Conservation (phyloP, 176 grass and related monocot species). For the Aegilops sharonensis region DNA sequence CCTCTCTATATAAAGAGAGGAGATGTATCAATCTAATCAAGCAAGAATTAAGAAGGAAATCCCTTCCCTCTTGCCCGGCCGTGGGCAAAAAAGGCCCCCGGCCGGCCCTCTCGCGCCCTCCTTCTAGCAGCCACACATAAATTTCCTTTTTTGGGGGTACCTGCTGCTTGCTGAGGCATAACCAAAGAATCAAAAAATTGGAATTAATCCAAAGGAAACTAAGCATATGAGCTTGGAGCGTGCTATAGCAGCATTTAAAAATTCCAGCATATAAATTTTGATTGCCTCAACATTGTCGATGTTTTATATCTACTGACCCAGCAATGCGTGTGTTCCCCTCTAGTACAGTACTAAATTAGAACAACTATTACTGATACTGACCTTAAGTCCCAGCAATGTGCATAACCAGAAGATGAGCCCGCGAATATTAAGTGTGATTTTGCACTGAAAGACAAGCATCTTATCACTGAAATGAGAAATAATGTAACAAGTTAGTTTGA, state of each 20-base stretch:
- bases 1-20: too few species aligned
- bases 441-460: slow-evolving; percentile 59
- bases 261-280: background rate
- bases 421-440: slow-evolving; percentile 63
- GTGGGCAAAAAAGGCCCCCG: too few species aligned
- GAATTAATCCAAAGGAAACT: too few species aligned
- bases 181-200: background rate
- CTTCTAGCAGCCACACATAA: background rate
- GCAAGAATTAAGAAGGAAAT: too few species aligned
- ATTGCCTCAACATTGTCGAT: background rate
- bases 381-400: slow-evolving; percentile 97
- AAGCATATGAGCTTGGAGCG: background rate
- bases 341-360: background rate
- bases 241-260: too few species aligned
- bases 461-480: slow-evolving; percentile 56
- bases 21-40: too few species aligned
- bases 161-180: background rate
- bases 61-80: too few species aligned
- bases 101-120: too few species aligned
- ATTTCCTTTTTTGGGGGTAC: background rate
- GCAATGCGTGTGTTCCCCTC: background rate
- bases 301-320: background rate
- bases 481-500: background rate
- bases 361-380: slow-evolving; percentile 18
- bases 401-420: slow-evolving; percentile 84